A percentile compares a stretch with the other conserved stretches of the same genome.
These are phyloP conservation scores for Cupressus sempervirens DNA, from an alignment of 75 land plant genomes.

Conservation along the genomic window DNA sequence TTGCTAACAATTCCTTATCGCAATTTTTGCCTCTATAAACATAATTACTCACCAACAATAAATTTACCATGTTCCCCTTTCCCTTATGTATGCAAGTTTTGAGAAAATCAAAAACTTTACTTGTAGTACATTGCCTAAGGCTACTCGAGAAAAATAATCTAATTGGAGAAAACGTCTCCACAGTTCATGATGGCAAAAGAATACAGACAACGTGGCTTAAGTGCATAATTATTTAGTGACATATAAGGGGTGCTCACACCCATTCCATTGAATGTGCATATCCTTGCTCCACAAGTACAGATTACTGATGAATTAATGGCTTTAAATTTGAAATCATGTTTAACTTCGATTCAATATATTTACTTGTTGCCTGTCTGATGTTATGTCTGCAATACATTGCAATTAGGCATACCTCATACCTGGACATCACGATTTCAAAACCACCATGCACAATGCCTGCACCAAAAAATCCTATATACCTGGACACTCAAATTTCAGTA, in stretches of 20 bases:
- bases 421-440: background rate
- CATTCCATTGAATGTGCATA: background rate
- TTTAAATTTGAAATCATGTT: background rate
- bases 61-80: background rate
- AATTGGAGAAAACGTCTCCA: background rate
- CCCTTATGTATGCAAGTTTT: background rate
- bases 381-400: too few relatives aligned
- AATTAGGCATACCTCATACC: background rate
- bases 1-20: too few relatives aligned
- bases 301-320: background rate
- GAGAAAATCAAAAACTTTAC: background rate
- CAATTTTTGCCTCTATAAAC: background rate
- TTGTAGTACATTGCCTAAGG: background rate
- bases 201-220: background rate
- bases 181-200: background rate
- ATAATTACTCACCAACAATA: background rate
- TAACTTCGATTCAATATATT: background rate
- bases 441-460: background rate
- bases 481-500: background rate
- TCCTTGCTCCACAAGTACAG: background rate
- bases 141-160: background rate
- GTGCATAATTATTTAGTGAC: background rate
- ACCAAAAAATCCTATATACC: background rate
- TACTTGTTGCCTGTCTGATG: too few relatives aligned
- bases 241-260: background rate